These are phyloP conservation scores for Suhomyces coccinellae DNA, from an alignment of 1,139 yeast species.

Conservation along the genomic window DNA sequence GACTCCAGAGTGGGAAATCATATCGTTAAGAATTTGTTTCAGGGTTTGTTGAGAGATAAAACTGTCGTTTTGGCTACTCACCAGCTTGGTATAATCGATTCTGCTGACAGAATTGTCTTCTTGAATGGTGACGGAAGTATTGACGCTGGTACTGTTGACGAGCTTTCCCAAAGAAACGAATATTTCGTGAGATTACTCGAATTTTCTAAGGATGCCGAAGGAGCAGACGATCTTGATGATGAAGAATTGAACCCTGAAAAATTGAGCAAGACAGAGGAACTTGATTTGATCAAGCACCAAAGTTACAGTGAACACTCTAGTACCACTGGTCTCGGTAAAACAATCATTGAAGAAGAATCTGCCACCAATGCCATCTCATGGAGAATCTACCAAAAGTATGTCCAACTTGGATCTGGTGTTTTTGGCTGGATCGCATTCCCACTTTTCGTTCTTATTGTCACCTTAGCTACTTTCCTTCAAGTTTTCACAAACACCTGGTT, in stretches of 20 bases:
- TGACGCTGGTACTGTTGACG: conserved; percentile 34
- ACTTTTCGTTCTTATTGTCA: conserved; percentile 23
- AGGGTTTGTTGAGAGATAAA: conserved; percentile 29
- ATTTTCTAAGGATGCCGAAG: conserved; percentile 15
- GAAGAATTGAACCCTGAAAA: conserved; percentile 5
- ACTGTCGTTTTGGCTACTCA: conserved; percentile 42
- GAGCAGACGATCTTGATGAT: background rate
- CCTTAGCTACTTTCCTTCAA: conserved; percentile 27
- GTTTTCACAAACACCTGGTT: conserved; percentile 39
- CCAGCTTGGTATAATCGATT: conserved; percentile 34
- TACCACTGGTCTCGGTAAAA: conserved; percentile 21
- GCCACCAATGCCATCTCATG: conserved; percentile 38
- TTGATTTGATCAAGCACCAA: conserved; percentile 10
- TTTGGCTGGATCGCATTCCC: conserved; percentile 37
- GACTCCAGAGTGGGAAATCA: conserved; percentile 44
- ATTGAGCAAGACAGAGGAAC: conserved; percentile 8
- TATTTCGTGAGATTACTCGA: conserved; percentile 32
- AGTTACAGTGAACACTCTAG: conserved; percentile 3
- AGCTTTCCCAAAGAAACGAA: conserved; percentile 26
- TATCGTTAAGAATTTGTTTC: conserved; percentile 35
- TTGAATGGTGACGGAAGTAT: conserved; percentile 37
- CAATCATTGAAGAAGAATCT: conserved; percentile 38
- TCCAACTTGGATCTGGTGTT: conserved; percentile 58
- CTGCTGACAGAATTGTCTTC: conserved; percentile 35
- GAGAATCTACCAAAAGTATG: conserved; percentile 44